These are phyloP conservation scores for Pseudogymnoascus sp. DNA, from an alignment of 2,329 filamentous ascomycete species.

Conservation along the genomic window DNA sequence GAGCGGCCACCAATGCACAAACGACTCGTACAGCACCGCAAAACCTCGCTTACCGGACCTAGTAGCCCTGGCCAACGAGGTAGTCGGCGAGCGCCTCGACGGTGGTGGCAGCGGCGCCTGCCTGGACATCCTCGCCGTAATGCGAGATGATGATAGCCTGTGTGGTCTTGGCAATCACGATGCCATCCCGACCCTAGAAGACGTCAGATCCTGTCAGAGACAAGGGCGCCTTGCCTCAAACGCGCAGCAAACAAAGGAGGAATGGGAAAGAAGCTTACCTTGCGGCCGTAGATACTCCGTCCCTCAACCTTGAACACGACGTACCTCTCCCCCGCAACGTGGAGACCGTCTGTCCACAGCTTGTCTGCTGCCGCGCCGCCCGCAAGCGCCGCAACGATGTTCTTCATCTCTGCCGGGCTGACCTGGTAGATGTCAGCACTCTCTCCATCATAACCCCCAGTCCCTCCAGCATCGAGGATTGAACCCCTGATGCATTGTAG, in stretches of 20 bases:
- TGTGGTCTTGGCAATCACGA: constrained; percentile 77
- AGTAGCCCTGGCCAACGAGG: constrained; percentile 65
- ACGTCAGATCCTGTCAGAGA: neutral
- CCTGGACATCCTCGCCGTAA: constrained; percentile 66
- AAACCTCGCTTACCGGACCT: constrained; percentile 25
- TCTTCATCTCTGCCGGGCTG: constrained; percentile 51
- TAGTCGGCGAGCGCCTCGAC: constrained; percentile 84
- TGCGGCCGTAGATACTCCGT: constrained; percentile 74
- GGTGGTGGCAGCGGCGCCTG: constrained; percentile 66
- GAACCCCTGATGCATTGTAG: neutral
- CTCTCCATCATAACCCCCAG: neutral
- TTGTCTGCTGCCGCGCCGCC: constrained; percentile 47
- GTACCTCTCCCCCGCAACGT: constrained; percentile 69
- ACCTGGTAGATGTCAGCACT: constrained; percentile 35
- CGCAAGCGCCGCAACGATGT: constrained; percentile 44
- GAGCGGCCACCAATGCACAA: neutral
- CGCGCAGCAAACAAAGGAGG: neutral
- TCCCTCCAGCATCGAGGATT: neutral
- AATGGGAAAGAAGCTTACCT: constrained; percentile 47
- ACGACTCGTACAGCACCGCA: neutral
- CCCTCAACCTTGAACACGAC: constrained; percentile 69
- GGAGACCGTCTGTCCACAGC: constrained; percentile 63
- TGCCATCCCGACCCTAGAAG: constrained; percentile 64
- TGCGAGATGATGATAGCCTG: constrained; percentile 84
- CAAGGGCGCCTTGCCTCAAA: neutral